A percentile compares a stretch with the other conserved stretches of the same genome.
phyloP scores from a whole-genome alignment of 2,329 filamentous ascomycete genomes.

The Neodidymelliopsis sp. region DNA sequence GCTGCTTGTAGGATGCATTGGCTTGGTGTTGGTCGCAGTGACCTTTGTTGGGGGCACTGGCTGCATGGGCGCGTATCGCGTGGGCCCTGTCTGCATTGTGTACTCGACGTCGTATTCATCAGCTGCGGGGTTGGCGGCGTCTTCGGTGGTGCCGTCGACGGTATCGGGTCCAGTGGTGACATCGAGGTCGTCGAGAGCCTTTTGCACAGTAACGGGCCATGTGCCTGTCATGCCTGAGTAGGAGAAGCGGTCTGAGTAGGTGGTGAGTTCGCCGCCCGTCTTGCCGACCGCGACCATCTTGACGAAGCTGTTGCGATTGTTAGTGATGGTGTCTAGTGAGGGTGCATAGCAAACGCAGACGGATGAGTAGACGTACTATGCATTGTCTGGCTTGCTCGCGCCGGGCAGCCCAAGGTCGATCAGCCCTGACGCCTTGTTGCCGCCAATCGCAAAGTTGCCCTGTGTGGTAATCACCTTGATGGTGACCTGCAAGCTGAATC shows the following conservation, averaged over 20 bases:
- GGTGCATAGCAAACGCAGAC: too few relatives aligned
- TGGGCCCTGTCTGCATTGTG: constrained; percentile 63
- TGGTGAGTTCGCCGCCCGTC: constrained; percentile 63
- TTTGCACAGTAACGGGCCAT: constrained; percentile 56
- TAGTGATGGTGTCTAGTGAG: constrained; percentile 12
- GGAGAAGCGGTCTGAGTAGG: constrained; percentile 70
- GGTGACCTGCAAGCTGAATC: not conserved
- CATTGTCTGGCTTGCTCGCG: constrained; percentile 55
- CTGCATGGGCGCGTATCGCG: constrained; percentile 69
- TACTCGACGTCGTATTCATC: constrained; percentile 58
- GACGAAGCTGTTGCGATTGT: constrained; percentile 36
- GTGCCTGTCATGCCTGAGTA: constrained; percentile 69
- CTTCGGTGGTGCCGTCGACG: constrained; percentile 31
- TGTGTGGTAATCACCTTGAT: constrained; percentile 50
- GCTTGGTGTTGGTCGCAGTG: constrained; percentile 59
- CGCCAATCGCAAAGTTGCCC: constrained; percentile 53
- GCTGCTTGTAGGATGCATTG: constrained; percentile 63
- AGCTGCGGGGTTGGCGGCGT: constrained; percentile 34
- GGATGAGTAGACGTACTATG: constrained; percentile 60
- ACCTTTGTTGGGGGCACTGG: constrained; percentile 66
- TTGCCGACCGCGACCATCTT: constrained; percentile 63
- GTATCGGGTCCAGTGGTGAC: constrained; percentile 40
- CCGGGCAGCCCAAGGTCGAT: constrained; percentile 35
- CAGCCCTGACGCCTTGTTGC: constrained; percentile 48
- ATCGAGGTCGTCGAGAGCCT: constrained; percentile 45